A percentile compares a stretch with the other conserved stretches of the same genome.
Conservation (phyloP, 768 basidiomycete genomes). For the Dioszegia aurantiaca region DNA sequence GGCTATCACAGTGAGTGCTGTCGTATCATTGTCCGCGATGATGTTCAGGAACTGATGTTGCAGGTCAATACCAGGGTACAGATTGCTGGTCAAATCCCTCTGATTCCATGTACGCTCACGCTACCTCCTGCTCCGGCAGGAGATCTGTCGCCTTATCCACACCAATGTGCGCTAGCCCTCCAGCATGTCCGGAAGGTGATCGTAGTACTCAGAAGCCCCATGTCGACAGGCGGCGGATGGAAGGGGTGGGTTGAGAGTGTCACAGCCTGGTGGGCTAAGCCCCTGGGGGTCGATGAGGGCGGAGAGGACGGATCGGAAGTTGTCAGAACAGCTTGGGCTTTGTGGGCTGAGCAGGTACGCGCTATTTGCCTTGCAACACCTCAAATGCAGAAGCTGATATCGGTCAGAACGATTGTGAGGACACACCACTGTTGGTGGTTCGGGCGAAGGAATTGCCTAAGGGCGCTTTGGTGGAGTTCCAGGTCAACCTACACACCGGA, state of each 20-base stretch:
- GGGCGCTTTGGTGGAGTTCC: slow-evolving; percentile 54
- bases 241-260: slow-evolving; percentile 62
- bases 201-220: slow-evolving; percentile 58
- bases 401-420: slow-evolving; percentile 26
- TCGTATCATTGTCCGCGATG: background rate
- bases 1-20: slow-evolving; percentile 67
- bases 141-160: slow-evolving; percentile 54
- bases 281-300: background rate
- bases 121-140: slow-evolving; percentile 59
- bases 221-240: slow-evolving; percentile 61
- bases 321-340: slow-evolving; percentile 25
- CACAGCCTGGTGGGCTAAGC: slow-evolving; percentile 65
- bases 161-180: slow-evolving; percentile 68
- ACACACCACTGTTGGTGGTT: slow-evolving; percentile 45
- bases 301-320: slow-evolving; percentile 28
- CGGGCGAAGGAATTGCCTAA: slow-evolving; percentile 50
- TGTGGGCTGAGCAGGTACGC: slow-evolving; percentile 42
- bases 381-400: background rate
- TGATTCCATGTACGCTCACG: slow-evolving; percentile 70
- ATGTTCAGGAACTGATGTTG: slow-evolving; percentile 1
- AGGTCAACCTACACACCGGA: slow-evolving; percentile 52
- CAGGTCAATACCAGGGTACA: slow-evolving; percentile 71
- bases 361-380: background rate
- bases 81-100: slow-evolving; percentile 91
- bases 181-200: slow-evolving; percentile 77